phyloP scores from a whole-genome alignment of 2,329 filamentous ascomycete genomes.

The Dactylonectria macrodidyma region DNA sequence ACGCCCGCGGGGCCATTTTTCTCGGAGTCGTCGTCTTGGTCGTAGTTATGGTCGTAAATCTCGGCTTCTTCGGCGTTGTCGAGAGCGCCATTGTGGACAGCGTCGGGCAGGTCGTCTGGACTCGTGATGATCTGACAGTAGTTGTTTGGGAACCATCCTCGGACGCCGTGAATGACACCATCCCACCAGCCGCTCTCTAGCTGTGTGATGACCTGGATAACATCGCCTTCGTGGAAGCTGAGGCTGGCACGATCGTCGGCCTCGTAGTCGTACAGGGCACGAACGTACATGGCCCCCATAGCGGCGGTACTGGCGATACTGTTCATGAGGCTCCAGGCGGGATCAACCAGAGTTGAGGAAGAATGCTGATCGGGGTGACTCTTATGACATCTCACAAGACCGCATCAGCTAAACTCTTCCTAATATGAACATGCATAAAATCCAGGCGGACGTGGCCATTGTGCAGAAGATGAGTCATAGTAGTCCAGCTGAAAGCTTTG shows the following conservation, averaged over 20 bases:
- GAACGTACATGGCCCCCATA: conserved; percentile 86
- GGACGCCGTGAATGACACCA: conserved; percentile 95
- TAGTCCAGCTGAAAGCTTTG: no score
- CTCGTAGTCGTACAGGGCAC: conserved; percentile 97
- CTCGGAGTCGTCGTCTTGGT: conserved; percentile 77
- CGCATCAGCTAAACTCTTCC: no score
- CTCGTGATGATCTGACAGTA: conserved; percentile 91
- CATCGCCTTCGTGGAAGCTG: conserved; percentile 96
- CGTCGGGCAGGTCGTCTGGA: conserved; percentile 79
- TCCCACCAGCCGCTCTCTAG: conserved; percentile 99
- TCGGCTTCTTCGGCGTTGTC: conserved; percentile 77
- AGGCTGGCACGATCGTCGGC: conserved; percentile 97
- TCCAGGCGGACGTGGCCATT: no score
- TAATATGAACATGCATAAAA: no score
- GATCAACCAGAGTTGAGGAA: conserved; percentile 45
- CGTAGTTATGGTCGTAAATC: conserved; percentile 77
- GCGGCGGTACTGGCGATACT: conserved; percentile 72
- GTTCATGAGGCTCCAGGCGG: conserved; percentile 66
- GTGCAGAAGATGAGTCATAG: no score
- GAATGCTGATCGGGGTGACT: conserved; percentile 38
- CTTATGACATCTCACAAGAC: no score
- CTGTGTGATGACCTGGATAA: conserved; percentile 98
- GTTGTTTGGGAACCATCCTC: conserved; percentile 99
- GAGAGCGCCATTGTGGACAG: conserved; percentile 67
- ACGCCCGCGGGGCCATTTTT: conserved; percentile 72